Conservation (phyloP, 768 basidiomycete genomes). For the Lactarius trivialis region DNA sequence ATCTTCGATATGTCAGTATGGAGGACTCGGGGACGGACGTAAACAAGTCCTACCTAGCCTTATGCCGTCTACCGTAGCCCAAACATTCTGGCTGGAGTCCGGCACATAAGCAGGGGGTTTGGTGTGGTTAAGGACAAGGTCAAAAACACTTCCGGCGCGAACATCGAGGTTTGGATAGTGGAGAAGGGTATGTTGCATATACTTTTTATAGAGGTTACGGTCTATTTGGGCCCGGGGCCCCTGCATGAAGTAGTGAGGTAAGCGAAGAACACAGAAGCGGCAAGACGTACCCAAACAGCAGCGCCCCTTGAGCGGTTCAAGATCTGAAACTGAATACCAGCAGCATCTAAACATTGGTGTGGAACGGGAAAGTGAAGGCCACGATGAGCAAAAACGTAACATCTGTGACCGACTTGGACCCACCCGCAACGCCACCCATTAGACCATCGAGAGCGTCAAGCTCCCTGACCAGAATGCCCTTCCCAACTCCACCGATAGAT, state of each 20-base stretch:
- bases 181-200: constrained; percentile 68
- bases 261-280: background rate
- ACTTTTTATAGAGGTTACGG: constrained; percentile 69
- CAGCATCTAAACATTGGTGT: constrained; percentile 51
- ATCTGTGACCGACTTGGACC: constrained; percentile 20
- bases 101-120: constrained; percentile 25
- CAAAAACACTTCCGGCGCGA: constrained; percentile 68
- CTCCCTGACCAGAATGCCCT: constrained; percentile 86
- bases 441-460: constrained; percentile 87
- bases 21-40: background rate
- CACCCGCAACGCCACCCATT: constrained; percentile 78
- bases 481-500: constrained; percentile 86
- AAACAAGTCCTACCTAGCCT: constrained; percentile 44
- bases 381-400: background rate
- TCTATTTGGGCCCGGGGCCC: constrained; percentile 89
- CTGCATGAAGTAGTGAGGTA: constrained; percentile 34
- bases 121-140: constrained; percentile 59
- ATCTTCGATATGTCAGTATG: constrained; percentile 37
- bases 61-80: constrained; percentile 58
- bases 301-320: constrained; percentile 82
- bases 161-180: constrained; percentile 66
- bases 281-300: constrained; percentile 72
- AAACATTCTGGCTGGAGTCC: constrained; percentile 29
- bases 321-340: constrained; percentile 84
- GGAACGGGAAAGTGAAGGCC: background rate